Conservation (phyloP, 768 basidiomycete species). For the Kwoniella shandongensis region DNA sequence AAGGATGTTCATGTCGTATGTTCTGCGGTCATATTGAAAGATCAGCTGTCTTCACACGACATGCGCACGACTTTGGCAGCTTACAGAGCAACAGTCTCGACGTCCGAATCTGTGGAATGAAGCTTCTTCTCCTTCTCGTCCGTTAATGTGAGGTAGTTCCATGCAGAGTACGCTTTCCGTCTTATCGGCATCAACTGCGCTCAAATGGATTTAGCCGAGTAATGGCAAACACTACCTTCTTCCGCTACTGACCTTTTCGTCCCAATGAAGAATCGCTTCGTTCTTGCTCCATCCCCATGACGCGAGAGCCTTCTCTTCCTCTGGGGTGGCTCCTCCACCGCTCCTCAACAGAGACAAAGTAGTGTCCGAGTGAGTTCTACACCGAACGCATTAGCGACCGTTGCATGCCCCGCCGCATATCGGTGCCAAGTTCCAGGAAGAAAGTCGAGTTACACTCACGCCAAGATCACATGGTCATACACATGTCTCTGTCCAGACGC, state of each 20-base stretch:
- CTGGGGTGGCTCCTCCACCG: conserved; percentile 59
- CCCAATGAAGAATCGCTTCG: conserved; percentile 67
- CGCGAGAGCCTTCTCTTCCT: conserved; percentile 63
- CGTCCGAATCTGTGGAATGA: conserved; percentile 54
- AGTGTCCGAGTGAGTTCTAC: conserved; percentile 63
- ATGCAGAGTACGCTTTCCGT: conserved; percentile 67
- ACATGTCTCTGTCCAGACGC: conserved; percentile 56
- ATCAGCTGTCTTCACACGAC: neutral
- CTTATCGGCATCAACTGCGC: conserved; percentile 67
- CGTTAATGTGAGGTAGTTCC: conserved; percentile 71
- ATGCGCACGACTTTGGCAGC: too few species aligned
- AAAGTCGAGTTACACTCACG: conserved; percentile 54
- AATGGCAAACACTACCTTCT: neutral
- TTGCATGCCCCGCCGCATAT: neutral
- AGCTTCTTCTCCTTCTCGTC: conserved; percentile 45
- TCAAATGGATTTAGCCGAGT: neutral
- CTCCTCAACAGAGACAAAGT: conserved; percentile 57
- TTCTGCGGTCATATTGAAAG: conserved; percentile 22
- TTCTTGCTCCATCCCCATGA: conserved; percentile 69
- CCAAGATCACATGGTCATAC: conserved; percentile 73
- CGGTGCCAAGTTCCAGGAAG: neutral
- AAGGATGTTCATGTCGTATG: conserved; percentile 74
- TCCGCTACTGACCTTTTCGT: conserved; percentile 55
- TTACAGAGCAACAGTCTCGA: conserved; percentile 65
- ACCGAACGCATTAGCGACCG: neutral